Conservation (phyloP, 306 rosid genomes). For the Pachyrhizus erosus region DNA sequence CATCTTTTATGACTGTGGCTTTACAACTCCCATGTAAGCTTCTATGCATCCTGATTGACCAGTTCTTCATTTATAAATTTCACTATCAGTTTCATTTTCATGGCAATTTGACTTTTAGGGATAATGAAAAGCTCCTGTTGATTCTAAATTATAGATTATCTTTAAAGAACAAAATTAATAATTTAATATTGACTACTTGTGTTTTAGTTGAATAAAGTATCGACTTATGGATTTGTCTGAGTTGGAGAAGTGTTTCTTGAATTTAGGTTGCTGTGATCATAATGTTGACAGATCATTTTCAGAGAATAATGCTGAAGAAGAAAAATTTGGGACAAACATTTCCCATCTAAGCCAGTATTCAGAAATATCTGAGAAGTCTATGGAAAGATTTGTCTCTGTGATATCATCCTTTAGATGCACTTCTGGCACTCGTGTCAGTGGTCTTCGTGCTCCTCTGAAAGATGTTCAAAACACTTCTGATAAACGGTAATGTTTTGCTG, state of each 20-base stretch:
- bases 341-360: conserved; percentile 80
- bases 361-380: conserved; percentile 79
- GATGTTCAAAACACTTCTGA: conserved; percentile 62
- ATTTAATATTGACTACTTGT: background rate
- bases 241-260: conserved; percentile 36
- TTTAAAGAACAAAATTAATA: background rate
- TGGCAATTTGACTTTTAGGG: background rate
- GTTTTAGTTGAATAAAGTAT: conserved; percentile 27
- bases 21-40: conserved; percentile 19
- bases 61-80: background rate
- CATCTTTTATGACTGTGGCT: conserved; percentile 25
- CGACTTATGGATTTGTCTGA: background rate
- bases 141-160: background rate
- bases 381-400: conserved; percentile 79
- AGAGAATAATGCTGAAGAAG: conserved; percentile 45
- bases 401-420: conserved; percentile 71
- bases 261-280: conserved; percentile 50
- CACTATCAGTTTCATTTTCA: background rate
- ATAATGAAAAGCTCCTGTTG: background rate
- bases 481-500: conserved; percentile 54
- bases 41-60: background rate
- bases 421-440: conserved; percentile 90
- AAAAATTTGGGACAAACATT: conserved; percentile 72
- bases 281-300: conserved; percentile 35
- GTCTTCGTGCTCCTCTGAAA: conserved; percentile 87